A percentile compares a stretch with the other conserved stretches of the same genome.
Conservation (phyloP, 1,284 basidiomycete genomes). For the Polyporus tsugae region DNA sequence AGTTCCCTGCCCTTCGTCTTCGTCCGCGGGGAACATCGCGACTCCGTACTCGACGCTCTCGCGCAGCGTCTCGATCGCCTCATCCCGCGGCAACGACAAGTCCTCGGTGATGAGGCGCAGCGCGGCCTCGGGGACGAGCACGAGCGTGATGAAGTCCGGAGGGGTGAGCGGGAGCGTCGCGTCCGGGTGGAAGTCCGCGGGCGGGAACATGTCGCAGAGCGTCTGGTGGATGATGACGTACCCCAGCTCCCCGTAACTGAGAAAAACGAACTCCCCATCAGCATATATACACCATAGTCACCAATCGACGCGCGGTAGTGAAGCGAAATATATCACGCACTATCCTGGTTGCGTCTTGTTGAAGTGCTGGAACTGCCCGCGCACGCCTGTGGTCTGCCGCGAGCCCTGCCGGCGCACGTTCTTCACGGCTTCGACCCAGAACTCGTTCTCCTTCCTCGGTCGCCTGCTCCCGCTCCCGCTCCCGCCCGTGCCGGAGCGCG, state of each 20-base stretch:
- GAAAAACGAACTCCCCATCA: conserved; percentile 1
- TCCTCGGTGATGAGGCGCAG: conserved; percentile 78
- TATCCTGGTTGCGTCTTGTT: conserved; percentile 84
- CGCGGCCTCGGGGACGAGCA: conserved; percentile 80
- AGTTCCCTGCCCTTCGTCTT: conserved; percentile 33
- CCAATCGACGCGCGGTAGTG: background rate
- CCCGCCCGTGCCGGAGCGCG: conserved; percentile 24
- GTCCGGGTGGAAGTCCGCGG: conserved; percentile 57
- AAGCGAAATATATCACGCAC: conserved; percentile 55
- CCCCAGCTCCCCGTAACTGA: conserved; percentile 82
- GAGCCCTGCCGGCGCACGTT: conserved; percentile 70
- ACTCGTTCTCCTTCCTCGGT: conserved; percentile 60
- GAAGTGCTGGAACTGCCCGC: conserved; percentile 77
- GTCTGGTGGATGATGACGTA: conserved; percentile 80
- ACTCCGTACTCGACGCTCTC: conserved; percentile 81
- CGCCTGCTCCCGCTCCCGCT: conserved; percentile 37
- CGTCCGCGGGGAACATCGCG: conserved; percentile 75
- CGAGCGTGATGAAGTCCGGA: conserved; percentile 73
- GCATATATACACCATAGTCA: conserved; percentile 14
- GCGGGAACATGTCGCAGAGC: conserved; percentile 77
- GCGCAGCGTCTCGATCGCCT: conserved; percentile 66
- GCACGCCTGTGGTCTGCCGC: conserved; percentile 68
- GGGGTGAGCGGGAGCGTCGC: conserved; percentile 68
- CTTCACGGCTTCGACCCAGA: conserved; percentile 71
- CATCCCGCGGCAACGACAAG: conserved; percentile 50